phyloP scores from a whole-genome alignment of 768 basidiomycete genomes.

The Tricholomella constricta region DNA sequence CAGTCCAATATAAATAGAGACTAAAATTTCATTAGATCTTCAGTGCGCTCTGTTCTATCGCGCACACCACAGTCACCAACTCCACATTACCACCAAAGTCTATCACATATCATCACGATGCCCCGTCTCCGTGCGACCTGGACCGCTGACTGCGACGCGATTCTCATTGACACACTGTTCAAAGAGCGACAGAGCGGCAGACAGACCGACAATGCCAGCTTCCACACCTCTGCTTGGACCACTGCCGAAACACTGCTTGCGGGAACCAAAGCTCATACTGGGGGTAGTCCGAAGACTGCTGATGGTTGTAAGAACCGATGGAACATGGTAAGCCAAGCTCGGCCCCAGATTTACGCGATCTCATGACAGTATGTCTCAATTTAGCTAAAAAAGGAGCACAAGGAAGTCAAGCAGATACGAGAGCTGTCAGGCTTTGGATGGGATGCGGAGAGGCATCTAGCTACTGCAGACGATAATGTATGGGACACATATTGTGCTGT shows the following conservation, averaged over 20 bases:
- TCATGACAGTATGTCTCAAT: neutral
- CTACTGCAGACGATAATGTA: conserved; percentile 22
- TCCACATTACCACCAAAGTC: too few species aligned
- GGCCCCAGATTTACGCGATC: neutral
- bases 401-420: conserved; percentile 13
- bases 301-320: conserved; percentile 2
- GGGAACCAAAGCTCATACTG: neutral
- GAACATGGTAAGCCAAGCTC: neutral
- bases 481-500: neutral
- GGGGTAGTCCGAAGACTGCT: conserved; percentile 1
- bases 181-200: conserved; percentile 12
- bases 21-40: too few species aligned
- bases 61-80: too few species aligned
- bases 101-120: neutral
- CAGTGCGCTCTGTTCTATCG: too few species aligned
- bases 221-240: conserved; percentile 4
- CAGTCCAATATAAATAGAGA: too few species aligned
- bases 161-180: conserved; percentile 19
- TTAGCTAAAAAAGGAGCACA: conserved; percentile 18
- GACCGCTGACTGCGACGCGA: conserved; percentile 15
- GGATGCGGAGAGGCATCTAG: conserved; percentile 20
- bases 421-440: conserved; percentile 22
- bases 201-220: conserved; percentile 8
- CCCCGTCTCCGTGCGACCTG: conserved; percentile 5
- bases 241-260: neutral